phyloP scores from a whole-genome alignment of 768 basidiomycete genomes.

The Neoboletus magnificus region DNA sequence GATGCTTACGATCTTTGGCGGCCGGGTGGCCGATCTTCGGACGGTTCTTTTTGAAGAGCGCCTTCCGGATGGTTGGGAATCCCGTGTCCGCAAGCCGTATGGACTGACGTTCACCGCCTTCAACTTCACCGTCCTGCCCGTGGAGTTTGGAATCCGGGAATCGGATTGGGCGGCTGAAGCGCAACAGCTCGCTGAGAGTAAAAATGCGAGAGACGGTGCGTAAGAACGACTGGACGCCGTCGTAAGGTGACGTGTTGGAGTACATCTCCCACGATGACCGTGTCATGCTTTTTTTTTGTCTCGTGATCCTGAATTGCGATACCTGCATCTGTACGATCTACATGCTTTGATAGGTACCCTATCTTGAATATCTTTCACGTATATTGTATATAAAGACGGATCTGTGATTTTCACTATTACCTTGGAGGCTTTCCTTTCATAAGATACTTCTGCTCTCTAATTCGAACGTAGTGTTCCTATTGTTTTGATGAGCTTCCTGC shows the following conservation, averaged over 20 bases:
- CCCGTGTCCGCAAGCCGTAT: constrained; percentile 46
- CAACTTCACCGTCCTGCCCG: constrained; percentile 38
- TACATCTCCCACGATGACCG: neutral
- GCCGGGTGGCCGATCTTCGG: constrained; percentile 53
- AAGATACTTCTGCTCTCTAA: too few relatives aligned
- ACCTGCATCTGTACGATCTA: neutral
- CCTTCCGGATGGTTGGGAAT: constrained; percentile 70
- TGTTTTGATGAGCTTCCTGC: too few relatives aligned
- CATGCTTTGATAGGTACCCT: neutral
- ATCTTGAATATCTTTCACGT: neutral
- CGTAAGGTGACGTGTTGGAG: neutral
- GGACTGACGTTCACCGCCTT: constrained; percentile 61
- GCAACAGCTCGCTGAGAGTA: neutral
- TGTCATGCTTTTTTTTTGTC: neutral
- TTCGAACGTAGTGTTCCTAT: too few relatives aligned
- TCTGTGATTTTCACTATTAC: neutral
- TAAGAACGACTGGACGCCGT: neutral
- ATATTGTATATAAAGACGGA: neutral
- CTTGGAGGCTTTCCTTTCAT: too few relatives aligned
- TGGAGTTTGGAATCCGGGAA: constrained; percentile 21
- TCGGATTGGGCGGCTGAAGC: constrained; percentile 20
- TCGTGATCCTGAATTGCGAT: neutral
- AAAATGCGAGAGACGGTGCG: too few relatives aligned
- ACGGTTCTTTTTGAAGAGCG: constrained; percentile 62
- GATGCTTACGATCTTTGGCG: constrained; percentile 66